These are phyloP conservation scores for Penicillium daleae DNA, from an alignment of 495 filamentous ascomycete genomes.

Conservation along the genomic window DNA sequence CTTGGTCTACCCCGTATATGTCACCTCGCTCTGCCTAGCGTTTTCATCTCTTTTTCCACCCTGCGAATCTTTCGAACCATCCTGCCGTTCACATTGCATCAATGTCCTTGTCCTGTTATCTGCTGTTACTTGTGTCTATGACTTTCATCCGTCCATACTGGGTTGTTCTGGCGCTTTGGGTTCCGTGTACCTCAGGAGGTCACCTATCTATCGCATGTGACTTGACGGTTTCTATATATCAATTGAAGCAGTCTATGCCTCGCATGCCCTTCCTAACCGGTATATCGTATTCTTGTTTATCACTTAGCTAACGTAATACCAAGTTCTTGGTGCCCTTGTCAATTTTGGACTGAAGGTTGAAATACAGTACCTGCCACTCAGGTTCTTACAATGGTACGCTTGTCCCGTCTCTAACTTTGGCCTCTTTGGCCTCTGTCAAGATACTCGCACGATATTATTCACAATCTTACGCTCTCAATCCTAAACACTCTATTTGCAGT, in stretches of 20 bases:
- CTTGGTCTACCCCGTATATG: not conserved
- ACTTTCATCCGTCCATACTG: not conserved
- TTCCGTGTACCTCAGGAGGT: not conserved
- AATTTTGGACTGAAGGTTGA: not conserved
- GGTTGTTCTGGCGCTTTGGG: conserved; percentile 3
- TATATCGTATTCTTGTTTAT: not conserved
- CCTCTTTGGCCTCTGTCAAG: not conserved
- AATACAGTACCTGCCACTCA: no score
- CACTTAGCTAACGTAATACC: no score
- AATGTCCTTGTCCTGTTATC: not conserved
- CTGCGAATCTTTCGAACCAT: not conserved
- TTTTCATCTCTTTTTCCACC: conserved; percentile 2
- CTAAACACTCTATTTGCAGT: not conserved
- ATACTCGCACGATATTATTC: not conserved
- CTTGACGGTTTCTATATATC: not conserved
- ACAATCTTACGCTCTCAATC: not conserved
- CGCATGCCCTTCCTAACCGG: not conserved
- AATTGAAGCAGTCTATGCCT: conserved; percentile 2
- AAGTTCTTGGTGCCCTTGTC: not conserved
- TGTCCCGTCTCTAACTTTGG: not conserved
- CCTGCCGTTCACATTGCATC: not conserved
- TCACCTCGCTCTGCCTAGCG: conserved; percentile 2
- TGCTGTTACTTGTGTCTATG: conserved; percentile 1
- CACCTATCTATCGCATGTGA: not conserved
- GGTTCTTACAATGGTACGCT: not conserved